These are phyloP conservation scores for Ustilago cynodontis DNA, from an alignment of 1,284 basidiomycete genomes.

Conservation along the genomic window DNA sequence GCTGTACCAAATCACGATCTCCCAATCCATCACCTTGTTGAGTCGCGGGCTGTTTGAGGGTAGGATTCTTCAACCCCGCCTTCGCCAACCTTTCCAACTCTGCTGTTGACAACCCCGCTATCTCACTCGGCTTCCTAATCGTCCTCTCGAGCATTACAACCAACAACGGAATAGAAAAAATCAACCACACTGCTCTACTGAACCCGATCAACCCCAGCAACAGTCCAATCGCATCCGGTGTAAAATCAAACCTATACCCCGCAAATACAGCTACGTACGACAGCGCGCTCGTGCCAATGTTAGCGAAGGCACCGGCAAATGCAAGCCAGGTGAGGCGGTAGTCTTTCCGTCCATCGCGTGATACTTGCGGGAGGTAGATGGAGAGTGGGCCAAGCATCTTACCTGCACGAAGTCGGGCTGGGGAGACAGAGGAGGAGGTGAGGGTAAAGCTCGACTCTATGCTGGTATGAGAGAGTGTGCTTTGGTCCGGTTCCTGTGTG, in stretches of 20 bases:
- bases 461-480: background rate
- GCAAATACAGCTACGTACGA: slow-evolving; percentile 46
- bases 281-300: slow-evolving; percentile 42
- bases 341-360: slow-evolving; percentile 35
- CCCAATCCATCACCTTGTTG: slow-evolving; percentile 9
- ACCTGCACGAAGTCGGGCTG: slow-evolving; percentile 18
- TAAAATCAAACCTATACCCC: slow-evolving; percentile 49
- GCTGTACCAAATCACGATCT: slow-evolving; percentile 7
- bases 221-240: slow-evolving; percentile 44
- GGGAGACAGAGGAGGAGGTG: slow-evolving; percentile 1
- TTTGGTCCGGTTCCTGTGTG: background rate
- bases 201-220: slow-evolving; percentile 40
- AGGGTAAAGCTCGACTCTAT: background rate
- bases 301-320: slow-evolving; percentile 37
- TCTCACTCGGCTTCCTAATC: slow-evolving; percentile 25
- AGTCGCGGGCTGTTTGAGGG: slow-evolving; percentile 18
- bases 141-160: slow-evolving; percentile 39
- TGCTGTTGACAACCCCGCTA: slow-evolving; percentile 18
- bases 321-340: slow-evolving; percentile 48
- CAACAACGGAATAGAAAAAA: slow-evolving; percentile 44
- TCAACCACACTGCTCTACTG: slow-evolving; percentile 40
- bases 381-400: slow-evolving; percentile 42
- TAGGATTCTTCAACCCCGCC: slow-evolving; percentile 38
- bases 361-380: slow-evolving; percentile 39
- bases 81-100: slow-evolving; percentile 39